A percentile compares a stretch with the other conserved stretches of the same genome.
These are phyloP conservation scores for Lyophyllum semitale DNA, from an alignment of 768 basidiomycete genomes.

Conservation along the genomic window DNA sequence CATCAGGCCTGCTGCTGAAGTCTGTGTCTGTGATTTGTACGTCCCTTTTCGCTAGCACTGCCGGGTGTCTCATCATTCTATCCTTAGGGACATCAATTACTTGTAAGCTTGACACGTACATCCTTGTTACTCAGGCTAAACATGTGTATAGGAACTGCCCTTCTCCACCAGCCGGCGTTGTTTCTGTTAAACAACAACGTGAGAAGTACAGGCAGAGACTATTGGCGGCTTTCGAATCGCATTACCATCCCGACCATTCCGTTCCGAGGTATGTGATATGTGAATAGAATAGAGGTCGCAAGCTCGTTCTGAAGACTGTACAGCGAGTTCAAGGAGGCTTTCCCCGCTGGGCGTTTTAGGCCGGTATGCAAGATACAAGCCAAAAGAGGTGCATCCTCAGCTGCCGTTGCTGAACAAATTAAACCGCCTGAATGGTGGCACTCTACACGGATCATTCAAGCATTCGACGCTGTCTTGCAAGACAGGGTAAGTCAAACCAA, in stretches of 20 bases:
- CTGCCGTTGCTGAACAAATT: conserved; percentile 87
- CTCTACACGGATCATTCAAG: conserved; percentile 86
- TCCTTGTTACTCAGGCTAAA: conserved; percentile 9
- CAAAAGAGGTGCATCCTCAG: conserved; percentile 75
- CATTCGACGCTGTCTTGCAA: conserved; percentile 84
- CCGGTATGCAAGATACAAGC: conserved; percentile 91
- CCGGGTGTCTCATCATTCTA: conserved; percentile 4
- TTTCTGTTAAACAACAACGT: conserved; percentile 78
- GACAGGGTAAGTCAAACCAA: conserved; percentile 60
- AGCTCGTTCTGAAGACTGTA: conserved; percentile 12
- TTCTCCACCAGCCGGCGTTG: conserved; percentile 71
- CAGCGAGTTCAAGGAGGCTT: conserved; percentile 94
- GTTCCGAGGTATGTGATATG: conserved; percentile 57
- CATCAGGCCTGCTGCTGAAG: conserved; percentile 73
- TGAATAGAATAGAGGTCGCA: not conserved
- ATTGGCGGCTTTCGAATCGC: conserved; percentile 77
- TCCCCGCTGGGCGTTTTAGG: conserved; percentile 89
- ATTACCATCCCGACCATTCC: conserved; percentile 88
- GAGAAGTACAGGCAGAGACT: conserved; percentile 78
- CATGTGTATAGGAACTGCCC: conserved; percentile 61
- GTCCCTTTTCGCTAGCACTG: conserved; percentile 24
- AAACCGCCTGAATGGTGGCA: conserved; percentile 95
- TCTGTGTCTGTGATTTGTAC: conserved; percentile 86
- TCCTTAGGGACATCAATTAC: conserved; percentile 73
- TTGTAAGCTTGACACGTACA: conserved; percentile 46